Evolutionary conservation across 129 eudicot species (phyloP), one percentile per base, ranked within the genome.

Genomic region (Chrysanthemum lavandulifolium): DNA sequence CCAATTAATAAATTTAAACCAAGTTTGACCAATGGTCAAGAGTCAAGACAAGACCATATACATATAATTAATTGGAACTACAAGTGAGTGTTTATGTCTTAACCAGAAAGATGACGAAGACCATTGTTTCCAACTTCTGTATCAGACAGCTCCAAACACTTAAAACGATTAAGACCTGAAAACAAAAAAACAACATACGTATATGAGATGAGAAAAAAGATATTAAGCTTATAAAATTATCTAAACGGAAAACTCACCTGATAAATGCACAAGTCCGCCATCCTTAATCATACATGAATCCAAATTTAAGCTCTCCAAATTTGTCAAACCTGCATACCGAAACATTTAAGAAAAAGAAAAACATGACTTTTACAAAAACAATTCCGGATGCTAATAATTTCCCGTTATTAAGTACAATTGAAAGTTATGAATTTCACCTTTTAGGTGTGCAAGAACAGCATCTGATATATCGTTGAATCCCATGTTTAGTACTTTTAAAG

Each of bases 91-190:
- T 40, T 36, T 40, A 40, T 40, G 33, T 54, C 82, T 45, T 80
- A 62, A 88, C 99, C 97, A 76, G 97, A 86, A 50, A 91, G 80
- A 85, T 84, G 89, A 25, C 87, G 88, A 5, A 95, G 85, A 60
- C 97, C 99, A 68, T 63, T 82, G 82, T 83, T 95, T 63, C 99
- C 96, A 58, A 95, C 96, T 81, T 86, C 91, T 65, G 99, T 95
- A 79, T 95, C 99, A 65, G 99, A 95, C 76, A 95, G 71, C 75
- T 88, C 97, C 84, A 95, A 79, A 80, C 80, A 81, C 75, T 95
- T 91, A 76, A 95, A 72, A 69, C 29, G 86, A 75, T 69, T 75
- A 65, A 95, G 87, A 21, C 96, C 99, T 95, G 75, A 62, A 27
- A 49, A 50, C 61, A 72, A 73, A 53, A 80, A 36, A 80, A 36